Evolutionary conservation across 139 green algal genomes (phyloP), one percentile per base, ranked within the genome.

Genomic region (Auxenochlorella pyrenoidosa): DNA sequence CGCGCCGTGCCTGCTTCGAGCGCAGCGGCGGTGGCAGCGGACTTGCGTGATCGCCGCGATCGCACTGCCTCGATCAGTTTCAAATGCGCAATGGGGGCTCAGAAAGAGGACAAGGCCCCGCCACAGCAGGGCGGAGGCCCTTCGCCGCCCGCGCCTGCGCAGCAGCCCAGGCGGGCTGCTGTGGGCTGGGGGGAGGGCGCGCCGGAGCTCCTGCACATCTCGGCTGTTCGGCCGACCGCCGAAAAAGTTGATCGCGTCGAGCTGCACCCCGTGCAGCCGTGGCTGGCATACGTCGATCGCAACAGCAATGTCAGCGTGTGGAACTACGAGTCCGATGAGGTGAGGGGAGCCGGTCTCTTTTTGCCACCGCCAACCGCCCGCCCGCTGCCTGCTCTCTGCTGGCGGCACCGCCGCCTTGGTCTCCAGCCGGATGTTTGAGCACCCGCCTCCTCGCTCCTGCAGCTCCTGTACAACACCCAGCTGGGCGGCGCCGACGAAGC

Each of bases 181-280:
- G 73, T 15, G 34, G 21, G 38, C 38, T 59, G 54, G 54, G 54
- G 15, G 36, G 63, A 34, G 28, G 72, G 72, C 36, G 24, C 36
- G 6, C 66, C 5, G 5, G 66, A 86, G 82, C 82, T 79, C 18
- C 82, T 86, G 66, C 65, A 86, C 18, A n/a, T 86, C 22, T 34
- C 36, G 34, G 15, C 82, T 0, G 66, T 90, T 24, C 68, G 40
- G 2, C 44, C 63, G 13, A 82, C 30, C 30, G 24, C 41, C n/a
- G 84, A 88, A 0, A 91, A 91, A 32, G 77, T 91, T 2, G 88
- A 91, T 58, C n/a, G 77, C 19, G 60, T 94, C 0, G 85, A 82
- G 4, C 94, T 93, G 28, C 93, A 95, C 78, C 92, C 93, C 2
- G 87, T 93, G 79, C 91, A 95, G 84, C 88, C 90, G 1, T 94